Evolutionary conservation across 2,329 filamentous ascomycete genomes (phyloP), one percentile per base, ranked within the genome.

Genomic region (Pseudogymnoascus sp.): DNA sequence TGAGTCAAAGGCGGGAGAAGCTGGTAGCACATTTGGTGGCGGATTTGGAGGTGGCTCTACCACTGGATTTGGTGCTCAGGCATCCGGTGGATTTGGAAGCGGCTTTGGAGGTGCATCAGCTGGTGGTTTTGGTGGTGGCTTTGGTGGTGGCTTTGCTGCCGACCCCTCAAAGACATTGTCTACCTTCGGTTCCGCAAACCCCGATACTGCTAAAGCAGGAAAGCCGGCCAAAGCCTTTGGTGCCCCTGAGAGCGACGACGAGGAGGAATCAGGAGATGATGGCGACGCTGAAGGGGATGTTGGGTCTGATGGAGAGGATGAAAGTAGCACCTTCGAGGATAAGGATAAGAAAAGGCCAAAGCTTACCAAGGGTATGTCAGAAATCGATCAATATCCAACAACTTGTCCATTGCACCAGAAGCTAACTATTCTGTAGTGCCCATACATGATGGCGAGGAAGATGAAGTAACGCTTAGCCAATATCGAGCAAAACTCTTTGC

Each of bases 381-480:
- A 29, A 31, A 50, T 29, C 14, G 24, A 33, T 56, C n/a, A 19
- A 56, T 56, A 33, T 14, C 16, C 60, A 63, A 64, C 74, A 76
- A 19, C 8, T 8, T 31, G 26, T 53, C n/a, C 10, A 33, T 19
- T 56, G 14, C 14, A 35, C 37, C 21, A 19, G 14, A 4, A 40
- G 7, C 35, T 38, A 42, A 38, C 38, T 26, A 56, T 56, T 56
- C 8, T 21, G 16, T 8, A 93, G 85, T 87, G 29, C 77, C 79
- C 59, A 84, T 93, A 44, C 89, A 96, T 73, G 93, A 95, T 61
- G 93, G 93, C 63, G 93, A 97, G 76, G 86, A 92, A 70, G 86
- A 86, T 59, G 93, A 97, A 74, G 81, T 81, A 19, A 93, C 89
- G 1, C 77, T 91, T 59, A 84, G 93, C 72, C 83, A 86, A 50